phyloP scores from a whole-genome alignment of 2,329 filamentous ascomycete species.

The Sarocladiaceae sp. region DNA sequence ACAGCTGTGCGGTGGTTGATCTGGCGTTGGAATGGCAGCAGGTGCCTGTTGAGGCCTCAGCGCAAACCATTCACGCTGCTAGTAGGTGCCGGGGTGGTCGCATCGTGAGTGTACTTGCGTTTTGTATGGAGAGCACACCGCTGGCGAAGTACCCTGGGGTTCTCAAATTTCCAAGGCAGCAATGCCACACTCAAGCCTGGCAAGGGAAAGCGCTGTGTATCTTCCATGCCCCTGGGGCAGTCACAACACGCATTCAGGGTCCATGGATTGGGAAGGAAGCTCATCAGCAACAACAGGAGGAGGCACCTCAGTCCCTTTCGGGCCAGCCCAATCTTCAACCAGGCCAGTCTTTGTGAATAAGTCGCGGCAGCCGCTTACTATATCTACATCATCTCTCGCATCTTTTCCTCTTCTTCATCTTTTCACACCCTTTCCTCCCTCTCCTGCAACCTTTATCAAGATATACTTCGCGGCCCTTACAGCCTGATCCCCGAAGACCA shows the following conservation, averaged over 20 bases:
- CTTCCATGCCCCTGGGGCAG: too few species aligned
- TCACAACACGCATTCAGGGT: too few species aligned
- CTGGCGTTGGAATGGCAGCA: background rate
- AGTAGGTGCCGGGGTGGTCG: background rate
- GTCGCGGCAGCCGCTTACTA: too few species aligned
- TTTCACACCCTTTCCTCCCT: background rate
- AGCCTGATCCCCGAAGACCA: background rate
- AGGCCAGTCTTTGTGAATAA: too few species aligned
- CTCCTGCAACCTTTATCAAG: background rate
- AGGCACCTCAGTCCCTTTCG: constrained; percentile 4
- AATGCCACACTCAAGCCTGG: background rate
- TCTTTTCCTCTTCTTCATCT: background rate
- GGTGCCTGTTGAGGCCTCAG: too few species aligned
- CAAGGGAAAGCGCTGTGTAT: too few species aligned
- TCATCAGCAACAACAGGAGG: too few species aligned
- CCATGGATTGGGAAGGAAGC: too few species aligned
- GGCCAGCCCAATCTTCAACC: too few species aligned
- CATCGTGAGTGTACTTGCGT: background rate
- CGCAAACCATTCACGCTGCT: background rate
- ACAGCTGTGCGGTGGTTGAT: background rate
- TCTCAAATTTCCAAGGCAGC: too few species aligned
- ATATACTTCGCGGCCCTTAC: too few species aligned
- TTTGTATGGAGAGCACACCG: background rate
- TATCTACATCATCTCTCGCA: background rate
- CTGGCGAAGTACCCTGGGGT: background rate